These are phyloP conservation scores for Tympanopsis confertula DNA, from an alignment of 2,329 filamentous ascomycete genomes.

Conservation along the genomic window DNA sequence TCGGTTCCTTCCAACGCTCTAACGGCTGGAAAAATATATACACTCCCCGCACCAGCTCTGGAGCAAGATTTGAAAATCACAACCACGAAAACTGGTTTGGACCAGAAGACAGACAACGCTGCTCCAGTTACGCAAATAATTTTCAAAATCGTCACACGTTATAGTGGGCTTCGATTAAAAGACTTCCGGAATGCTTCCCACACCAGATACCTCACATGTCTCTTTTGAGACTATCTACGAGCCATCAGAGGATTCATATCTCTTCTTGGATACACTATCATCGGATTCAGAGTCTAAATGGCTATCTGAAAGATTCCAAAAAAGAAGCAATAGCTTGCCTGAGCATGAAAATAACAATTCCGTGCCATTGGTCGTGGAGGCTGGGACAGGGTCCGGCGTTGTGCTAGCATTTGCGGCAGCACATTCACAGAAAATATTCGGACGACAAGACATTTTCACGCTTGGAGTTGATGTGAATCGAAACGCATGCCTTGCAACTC, in stretches of 20 bases:
- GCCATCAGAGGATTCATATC: conserved; percentile 88
- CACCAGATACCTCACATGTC: conserved; percentile 85
- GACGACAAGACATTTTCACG: conserved; percentile 56
- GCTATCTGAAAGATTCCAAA: conserved; percentile 49
- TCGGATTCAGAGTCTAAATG: conserved; percentile 57
- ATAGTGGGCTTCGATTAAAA: too few species aligned
- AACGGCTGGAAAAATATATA: too few species aligned
- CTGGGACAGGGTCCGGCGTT: conserved; percentile 85
- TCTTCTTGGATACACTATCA: conserved; percentile 84
- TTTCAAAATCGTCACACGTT: too few species aligned
- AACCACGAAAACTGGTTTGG: too few species aligned
- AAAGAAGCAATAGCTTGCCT: conserved; percentile 36
- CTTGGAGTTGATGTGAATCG: conserved; percentile 75
- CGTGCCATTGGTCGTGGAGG: conserved; percentile 62
- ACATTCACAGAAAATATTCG: conserved; percentile 63
- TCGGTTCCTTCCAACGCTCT: too few species aligned
- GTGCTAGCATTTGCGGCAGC: conserved; percentile 81
- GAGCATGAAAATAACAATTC: conserved; percentile 5
- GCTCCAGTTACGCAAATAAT: too few species aligned
- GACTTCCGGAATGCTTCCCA: conserved; percentile 65
- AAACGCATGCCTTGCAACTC: conserved; percentile 69
- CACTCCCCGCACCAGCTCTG: too few species aligned
- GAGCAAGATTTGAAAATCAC: too few species aligned
- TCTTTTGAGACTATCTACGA: conserved; percentile 84
- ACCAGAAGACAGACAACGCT: too few species aligned